Percentiles rank a stretch among this genome's conserved stretches.
Evolutionary conservation across 2,329 filamentous ascomycete species (phyloP).

Genomic region (Graphilbum sp.): DNA sequence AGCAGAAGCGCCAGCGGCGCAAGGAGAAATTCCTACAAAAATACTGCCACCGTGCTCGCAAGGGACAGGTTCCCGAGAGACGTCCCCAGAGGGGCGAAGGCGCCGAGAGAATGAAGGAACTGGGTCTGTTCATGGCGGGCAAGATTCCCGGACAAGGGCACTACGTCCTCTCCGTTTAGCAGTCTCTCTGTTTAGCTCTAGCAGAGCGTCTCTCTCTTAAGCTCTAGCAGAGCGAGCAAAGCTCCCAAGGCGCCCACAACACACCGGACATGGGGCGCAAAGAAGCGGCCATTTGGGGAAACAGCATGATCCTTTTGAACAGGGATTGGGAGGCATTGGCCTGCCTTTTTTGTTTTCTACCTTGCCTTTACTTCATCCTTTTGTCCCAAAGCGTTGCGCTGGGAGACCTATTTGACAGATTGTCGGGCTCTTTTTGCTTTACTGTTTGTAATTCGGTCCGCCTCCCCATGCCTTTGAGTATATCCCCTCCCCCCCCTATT

Average conservation of each 20-base stretch:
- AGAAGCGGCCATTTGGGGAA: background rate
- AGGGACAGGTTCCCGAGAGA: slow-evolving; percentile 43
- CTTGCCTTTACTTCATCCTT: no score
- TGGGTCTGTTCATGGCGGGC: slow-evolving; percentile 78
- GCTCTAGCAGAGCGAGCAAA: no score
- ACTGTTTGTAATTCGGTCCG: background rate
- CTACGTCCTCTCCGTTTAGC: slow-evolving; percentile 59
- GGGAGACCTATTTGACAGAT: no score
- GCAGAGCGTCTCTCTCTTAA: no score
- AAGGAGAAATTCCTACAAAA: slow-evolving; percentile 87
- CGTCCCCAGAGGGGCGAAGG: slow-evolving; percentile 70
- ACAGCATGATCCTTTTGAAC: slow-evolving; percentile 7
- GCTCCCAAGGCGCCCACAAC: no score
- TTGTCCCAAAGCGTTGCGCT: background rate
- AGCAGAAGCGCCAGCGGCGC: slow-evolving; percentile 82
- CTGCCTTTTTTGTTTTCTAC: no score
- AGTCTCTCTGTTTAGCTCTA: no score
- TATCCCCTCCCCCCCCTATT: no score
- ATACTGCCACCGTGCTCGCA: slow-evolving; percentile 68
- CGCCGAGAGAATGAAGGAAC: slow-evolving; percentile 81
- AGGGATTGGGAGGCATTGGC: background rate
- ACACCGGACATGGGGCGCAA: background rate
- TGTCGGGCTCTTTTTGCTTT: no score
- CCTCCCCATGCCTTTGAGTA: no score
- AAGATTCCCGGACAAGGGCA: slow-evolving; percentile 58